These are phyloP conservation scores for Hypoxylon sp. DNA, from an alignment of 2,329 filamentous ascomycete genomes.

Conservation along the genomic window DNA sequence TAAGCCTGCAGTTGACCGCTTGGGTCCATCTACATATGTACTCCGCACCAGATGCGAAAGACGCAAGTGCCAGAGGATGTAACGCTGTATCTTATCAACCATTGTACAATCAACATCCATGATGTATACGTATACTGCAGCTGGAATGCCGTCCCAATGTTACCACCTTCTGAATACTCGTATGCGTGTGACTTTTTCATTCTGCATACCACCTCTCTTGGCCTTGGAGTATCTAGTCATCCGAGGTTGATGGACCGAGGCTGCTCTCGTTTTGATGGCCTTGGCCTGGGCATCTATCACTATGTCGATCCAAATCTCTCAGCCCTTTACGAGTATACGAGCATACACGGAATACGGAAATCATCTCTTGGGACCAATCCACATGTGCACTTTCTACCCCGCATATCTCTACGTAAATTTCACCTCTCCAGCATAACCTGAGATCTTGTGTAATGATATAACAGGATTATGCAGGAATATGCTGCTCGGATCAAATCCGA, in stretches of 20 bases:
- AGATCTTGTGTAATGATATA: slow-evolving; percentile 30
- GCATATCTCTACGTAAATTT: slow-evolving; percentile 16
- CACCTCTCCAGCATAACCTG: slow-evolving; percentile 19
- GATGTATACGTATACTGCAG: background rate
- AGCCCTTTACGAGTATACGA: slow-evolving; percentile 10
- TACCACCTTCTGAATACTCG: slow-evolving; percentile 21
- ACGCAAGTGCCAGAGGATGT: background rate
- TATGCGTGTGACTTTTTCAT: slow-evolving; percentile 28
- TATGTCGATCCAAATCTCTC: slow-evolving; percentile 40
- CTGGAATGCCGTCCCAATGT: slow-evolving; percentile 13
- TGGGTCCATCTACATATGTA: slow-evolving; percentile 1
- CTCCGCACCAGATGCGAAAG: slow-evolving; percentile 32
- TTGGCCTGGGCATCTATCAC: slow-evolving; percentile 23
- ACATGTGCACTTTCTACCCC: slow-evolving; percentile 23
- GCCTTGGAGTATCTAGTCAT: slow-evolving; percentile 10
- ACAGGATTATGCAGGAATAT: slow-evolving; percentile 5
- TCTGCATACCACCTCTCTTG: slow-evolving; percentile 16
- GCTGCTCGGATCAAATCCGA: slow-evolving; percentile 31
- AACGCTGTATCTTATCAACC: slow-evolving; percentile 12
- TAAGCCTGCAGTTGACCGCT: slow-evolving; percentile 21
- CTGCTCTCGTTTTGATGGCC: slow-evolving; percentile 7
- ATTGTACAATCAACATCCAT: background rate
- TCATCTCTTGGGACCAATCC: slow-evolving; percentile 26
- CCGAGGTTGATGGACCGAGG: slow-evolving; percentile 16
- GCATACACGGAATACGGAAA: slow-evolving; percentile 23